These are phyloP conservation scores for Scleroderma bovista DNA, from an alignment of 768 basidiomycete genomes.

Conservation along the genomic window DNA sequence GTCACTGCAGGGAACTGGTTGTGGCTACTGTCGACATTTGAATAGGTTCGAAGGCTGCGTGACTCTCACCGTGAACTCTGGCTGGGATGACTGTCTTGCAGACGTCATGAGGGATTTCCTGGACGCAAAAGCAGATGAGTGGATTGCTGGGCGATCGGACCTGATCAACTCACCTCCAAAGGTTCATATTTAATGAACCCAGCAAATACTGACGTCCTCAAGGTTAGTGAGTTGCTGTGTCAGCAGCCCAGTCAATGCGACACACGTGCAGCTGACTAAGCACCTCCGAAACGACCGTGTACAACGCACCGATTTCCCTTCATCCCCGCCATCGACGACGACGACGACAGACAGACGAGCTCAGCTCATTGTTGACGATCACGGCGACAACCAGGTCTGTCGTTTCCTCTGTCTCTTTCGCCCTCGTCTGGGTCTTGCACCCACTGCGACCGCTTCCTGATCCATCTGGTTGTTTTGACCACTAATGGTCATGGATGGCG, in stretches of 20 bases:
- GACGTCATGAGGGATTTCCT: background rate
- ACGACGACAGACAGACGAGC: constrained; percentile 19
- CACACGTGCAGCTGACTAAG: constrained; percentile 29
- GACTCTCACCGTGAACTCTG: constrained; percentile 28
- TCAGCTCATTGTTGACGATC: constrained; percentile 27
- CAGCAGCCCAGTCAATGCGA: background rate
- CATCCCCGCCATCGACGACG: constrained; percentile 31
- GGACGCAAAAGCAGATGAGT: constrained; percentile 7
- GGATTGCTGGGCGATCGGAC: background rate
- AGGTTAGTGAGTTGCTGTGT: background rate
- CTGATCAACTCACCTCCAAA: background rate
- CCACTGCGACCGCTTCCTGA: constrained; percentile 20
- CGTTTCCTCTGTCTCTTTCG: background rate
- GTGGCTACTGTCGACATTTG: background rate
- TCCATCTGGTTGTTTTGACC: constrained; percentile 10
- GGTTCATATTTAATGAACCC: background rate
- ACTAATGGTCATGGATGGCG: constrained; percentile 26
- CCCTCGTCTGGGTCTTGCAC: constrained; percentile 14
- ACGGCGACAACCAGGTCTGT: constrained; percentile 9
- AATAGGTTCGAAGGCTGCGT: background rate
- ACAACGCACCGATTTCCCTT: constrained; percentile 26
- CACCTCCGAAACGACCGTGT: constrained; percentile 20
- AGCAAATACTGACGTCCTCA: too few relatives aligned
- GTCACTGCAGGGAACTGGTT: constrained; percentile 50
- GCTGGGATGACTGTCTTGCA: constrained; percentile 3